Evolutionary conservation across 345 rosid species (phyloP).

Genomic region (Eutrema yunnanense): DNA sequence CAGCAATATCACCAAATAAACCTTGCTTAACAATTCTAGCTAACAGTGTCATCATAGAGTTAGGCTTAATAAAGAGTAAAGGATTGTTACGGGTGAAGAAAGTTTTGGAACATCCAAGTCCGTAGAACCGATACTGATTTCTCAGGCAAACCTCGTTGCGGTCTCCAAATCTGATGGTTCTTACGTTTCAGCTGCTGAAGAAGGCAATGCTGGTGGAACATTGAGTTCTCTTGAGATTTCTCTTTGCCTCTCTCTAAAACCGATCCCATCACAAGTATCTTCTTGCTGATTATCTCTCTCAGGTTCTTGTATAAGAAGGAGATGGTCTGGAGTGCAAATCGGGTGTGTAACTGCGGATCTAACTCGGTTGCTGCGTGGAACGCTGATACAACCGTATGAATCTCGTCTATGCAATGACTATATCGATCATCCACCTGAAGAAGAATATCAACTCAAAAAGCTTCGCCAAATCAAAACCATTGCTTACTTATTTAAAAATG

Average conservation of each 20-base stretch:
- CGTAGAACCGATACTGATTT: slow-evolving; percentile 84
- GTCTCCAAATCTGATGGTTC: slow-evolving; percentile 85
- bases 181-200: slow-evolving; percentile 70
- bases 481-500: background rate
- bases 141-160: slow-evolving; percentile 90
- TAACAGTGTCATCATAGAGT: background rate
- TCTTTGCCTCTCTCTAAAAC: slow-evolving; percentile 38
- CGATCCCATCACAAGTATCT: slow-evolving; percentile 67
- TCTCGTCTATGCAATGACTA: slow-evolving; percentile 80
- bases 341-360: slow-evolving; percentile 71
- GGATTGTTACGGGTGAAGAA: slow-evolving; percentile 90
- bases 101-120: slow-evolving; percentile 98
- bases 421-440: slow-evolving; percentile 79
- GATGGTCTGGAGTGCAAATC: slow-evolving; percentile 72
- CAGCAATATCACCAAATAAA: background rate
- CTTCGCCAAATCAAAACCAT: background rate
- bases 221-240: slow-evolving; percentile 40
- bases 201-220: slow-evolving; percentile 67
- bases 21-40: background rate
- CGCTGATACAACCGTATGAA: slow-evolving; percentile 88
- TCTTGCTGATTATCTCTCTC: slow-evolving; percentile 80
- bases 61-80: background rate
- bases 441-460: background rate
- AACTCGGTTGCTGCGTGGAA: slow-evolving; percentile 92
- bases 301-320: slow-evolving; percentile 66